Conservation (phyloP, 2,329 filamentous ascomycete genomes). For the Colletotrichum theobromicola region DNA sequence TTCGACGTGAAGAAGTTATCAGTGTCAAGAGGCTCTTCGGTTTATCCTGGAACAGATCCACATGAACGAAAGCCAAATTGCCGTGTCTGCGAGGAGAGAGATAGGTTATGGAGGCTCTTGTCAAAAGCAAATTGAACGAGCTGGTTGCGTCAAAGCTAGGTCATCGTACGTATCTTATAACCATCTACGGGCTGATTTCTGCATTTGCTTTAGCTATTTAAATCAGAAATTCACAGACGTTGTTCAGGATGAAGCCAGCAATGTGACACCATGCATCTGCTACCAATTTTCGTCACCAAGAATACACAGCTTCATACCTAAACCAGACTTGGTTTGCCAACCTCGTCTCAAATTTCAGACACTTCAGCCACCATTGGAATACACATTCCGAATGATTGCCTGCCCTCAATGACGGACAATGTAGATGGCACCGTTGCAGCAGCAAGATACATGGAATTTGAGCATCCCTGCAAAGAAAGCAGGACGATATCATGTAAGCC, state of each 20-base stretch:
- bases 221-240: background rate
- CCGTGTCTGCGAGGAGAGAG: background rate
- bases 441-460: too few relatives aligned
- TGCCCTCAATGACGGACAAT: background rate
- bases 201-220: background rate
- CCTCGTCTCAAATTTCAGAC: background rate
- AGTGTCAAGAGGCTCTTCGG: background rate
- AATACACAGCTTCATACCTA: background rate
- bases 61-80: background rate
- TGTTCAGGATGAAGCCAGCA: background rate
- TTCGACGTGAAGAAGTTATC: background rate
- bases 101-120: too few relatives aligned
- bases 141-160: background rate
- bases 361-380: background rate
- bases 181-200: background rate
- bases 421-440: background rate
- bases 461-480: too few relatives aligned
- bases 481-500: background rate
- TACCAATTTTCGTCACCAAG: too few relatives aligned
- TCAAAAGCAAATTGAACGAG: background rate
- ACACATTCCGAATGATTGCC: background rate
- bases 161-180: background rate
- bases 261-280: background rate
- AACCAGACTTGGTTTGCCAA: rapidly evolving
- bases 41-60: background rate